Percentiles rank a stretch among this genome's conserved stretches.
phyloP scores from a whole-genome alignment of 2,329 filamentous ascomycete species.

The Curvularia lunata region DNA sequence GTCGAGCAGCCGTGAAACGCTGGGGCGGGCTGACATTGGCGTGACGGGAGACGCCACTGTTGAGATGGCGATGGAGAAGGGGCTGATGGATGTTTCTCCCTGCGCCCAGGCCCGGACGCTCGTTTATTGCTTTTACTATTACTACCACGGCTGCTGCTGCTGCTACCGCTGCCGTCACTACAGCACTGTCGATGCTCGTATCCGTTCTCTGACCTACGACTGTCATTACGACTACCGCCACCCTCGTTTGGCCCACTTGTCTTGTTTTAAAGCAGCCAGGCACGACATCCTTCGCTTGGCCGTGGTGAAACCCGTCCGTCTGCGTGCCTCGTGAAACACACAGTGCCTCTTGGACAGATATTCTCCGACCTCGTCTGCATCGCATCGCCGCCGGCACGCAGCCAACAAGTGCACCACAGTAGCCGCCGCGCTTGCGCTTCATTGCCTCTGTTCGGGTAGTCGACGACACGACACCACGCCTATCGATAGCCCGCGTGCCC shows the following conservation, averaged over 20 bases:
- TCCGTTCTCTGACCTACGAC: not conserved
- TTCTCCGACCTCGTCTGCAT: not conserved
- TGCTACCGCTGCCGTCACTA: not conserved
- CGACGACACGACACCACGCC: conserved; percentile 1
- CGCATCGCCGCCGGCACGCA: not conserved
- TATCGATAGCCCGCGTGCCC: not conserved
- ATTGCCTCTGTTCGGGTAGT: not conserved
- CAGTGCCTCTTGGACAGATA: not conserved
- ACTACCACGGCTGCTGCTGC: not conserved
- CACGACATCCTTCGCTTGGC: not conserved
- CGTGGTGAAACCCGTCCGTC: not conserved
- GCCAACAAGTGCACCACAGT: not conserved
- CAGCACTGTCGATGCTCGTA: not conserved
- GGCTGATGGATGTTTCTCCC: not conserved
- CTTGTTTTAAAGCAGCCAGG: not conserved
- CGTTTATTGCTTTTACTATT: not conserved
- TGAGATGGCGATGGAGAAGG: not conserved
- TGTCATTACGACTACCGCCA: not conserved
- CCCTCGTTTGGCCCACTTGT: not conserved
- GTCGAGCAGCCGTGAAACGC: not conserved
- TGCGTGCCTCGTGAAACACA: no score
- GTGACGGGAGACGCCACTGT: not conserved
- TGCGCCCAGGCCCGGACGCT: not conserved
- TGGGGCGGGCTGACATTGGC: not conserved
- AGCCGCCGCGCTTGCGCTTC: not conserved